A percentile compares a stretch with the other conserved stretches of the same genome.
phyloP scores from a whole-genome alignment of 2,329 filamentous ascomycete species.

The Fusarium marasasianum region DNA sequence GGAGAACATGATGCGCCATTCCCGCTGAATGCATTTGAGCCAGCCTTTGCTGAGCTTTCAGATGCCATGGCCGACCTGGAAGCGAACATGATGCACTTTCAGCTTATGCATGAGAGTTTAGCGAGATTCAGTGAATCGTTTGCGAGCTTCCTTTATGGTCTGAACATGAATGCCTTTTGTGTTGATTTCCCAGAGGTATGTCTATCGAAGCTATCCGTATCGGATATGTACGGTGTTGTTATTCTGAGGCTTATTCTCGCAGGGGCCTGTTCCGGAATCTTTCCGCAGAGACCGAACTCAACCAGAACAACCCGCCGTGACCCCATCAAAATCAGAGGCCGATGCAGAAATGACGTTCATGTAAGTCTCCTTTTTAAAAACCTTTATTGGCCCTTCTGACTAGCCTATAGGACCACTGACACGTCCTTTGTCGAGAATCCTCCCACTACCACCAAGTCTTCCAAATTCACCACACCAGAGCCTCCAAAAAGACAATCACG shows the following conservation, averaged over 20 bases:
- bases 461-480: conserved; percentile 57
- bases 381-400: conserved; percentile 21
- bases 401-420: conserved; percentile 77
- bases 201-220: not conserved
- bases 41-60: conserved; percentile 90
- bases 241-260: conserved; percentile 8
- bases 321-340: conserved; percentile 47
- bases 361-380: conserved; percentile 59
- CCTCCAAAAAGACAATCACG: conserved; percentile 54
- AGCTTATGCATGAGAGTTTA: conserved; percentile 95
- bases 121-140: conserved; percentile 96
- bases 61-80: conserved; percentile 96
- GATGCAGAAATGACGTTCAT: conserved; percentile 86
- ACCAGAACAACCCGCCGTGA: conserved; percentile 55
- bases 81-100: conserved; percentile 96
- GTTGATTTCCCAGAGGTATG: conserved; percentile 94
- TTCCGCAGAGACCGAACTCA: conserved; percentile 74
- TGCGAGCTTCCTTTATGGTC: conserved; percentile 90
- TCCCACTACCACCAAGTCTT: conserved; percentile 61
- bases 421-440: conserved; percentile 92
- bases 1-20: conserved; percentile 63
- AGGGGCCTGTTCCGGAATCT: conserved; percentile 86
- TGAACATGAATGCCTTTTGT: conserved; percentile 99
- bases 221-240: not conserved
- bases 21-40: conserved; percentile 85